phyloP scores from a whole-genome alignment of 1,139 yeast genomes.

The Candida glucosophila region DNA sequence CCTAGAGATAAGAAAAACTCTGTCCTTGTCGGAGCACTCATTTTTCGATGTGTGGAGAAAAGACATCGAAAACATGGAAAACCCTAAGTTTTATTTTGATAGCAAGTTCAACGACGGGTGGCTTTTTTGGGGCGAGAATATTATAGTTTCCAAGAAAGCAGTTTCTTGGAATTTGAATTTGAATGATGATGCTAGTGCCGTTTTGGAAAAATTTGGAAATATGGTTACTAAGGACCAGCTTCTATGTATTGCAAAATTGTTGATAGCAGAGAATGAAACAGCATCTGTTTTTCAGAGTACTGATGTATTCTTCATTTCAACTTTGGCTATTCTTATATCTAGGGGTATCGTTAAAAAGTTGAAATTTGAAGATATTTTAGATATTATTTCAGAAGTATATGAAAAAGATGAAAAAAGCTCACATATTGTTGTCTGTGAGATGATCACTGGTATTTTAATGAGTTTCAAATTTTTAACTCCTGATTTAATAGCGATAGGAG shows the following conservation, averaged over 20 bases:
- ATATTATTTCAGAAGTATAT: constrained; percentile 42
- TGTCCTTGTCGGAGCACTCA: constrained; percentile 17
- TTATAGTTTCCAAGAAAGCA: constrained; percentile 18
- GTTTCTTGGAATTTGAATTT: background rate
- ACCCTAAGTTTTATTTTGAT: constrained; percentile 52
- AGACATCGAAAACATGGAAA: constrained; percentile 44
- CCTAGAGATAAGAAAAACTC: constrained; percentile 34
- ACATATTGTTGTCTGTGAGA: constrained; percentile 55
- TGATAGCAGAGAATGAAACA: constrained; percentile 60
- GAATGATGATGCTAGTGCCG: background rate
- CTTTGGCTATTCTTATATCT: constrained; percentile 37
- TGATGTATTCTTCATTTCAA: constrained; percentile 45
- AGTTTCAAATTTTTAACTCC: constrained; percentile 32
- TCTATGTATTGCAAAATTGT: constrained; percentile 43
- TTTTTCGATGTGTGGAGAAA: constrained; percentile 37
- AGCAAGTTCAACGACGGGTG: constrained; percentile 56
- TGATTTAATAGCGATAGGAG: constrained; percentile 26
- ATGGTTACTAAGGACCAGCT: constrained; percentile 30
- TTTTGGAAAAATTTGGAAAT: constrained; percentile 19
- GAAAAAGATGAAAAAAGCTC: constrained; percentile 55
- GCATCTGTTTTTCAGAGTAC: constrained; percentile 53
- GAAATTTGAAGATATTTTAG: constrained; percentile 38
- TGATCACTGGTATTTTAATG: constrained; percentile 49
- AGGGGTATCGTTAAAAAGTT: constrained; percentile 28
- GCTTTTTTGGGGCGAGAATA: constrained; percentile 64